Evolutionary conservation across 139 green algal species (phyloP).

Genomic region (Tetraselmis chui): DNA sequence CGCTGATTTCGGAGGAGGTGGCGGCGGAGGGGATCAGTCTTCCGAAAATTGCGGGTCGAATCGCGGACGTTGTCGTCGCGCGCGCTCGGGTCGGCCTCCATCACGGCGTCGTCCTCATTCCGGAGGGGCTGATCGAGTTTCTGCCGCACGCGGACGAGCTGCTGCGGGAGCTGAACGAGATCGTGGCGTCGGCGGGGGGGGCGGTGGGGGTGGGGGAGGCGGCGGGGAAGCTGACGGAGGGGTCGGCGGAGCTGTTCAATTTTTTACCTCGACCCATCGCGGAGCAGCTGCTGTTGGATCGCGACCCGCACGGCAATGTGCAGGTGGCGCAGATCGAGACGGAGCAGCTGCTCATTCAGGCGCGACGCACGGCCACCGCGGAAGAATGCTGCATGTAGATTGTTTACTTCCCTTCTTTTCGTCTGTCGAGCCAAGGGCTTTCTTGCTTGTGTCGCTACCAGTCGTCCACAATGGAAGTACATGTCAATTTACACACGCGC

Average conservation of each 20-base stretch:
- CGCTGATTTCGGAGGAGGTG: constrained; percentile 56
- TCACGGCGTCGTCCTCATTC: constrained; percentile 52
- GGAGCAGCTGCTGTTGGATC: constrained; percentile 44
- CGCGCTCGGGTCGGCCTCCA: constrained; percentile 29
- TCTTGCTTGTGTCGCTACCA: no score
- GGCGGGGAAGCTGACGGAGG: constrained; percentile 11
- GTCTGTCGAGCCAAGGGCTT: no score
- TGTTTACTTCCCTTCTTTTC: no score
- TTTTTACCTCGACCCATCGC: constrained; percentile 33
- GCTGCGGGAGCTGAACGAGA: constrained; percentile 27
- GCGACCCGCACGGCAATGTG: constrained; percentile 64
- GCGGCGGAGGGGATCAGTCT: not conserved
- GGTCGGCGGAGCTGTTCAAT: constrained; percentile 22
- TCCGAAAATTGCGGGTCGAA: constrained; percentile 11
- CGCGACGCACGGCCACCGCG: no score
- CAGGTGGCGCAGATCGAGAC: constrained; percentile 45
- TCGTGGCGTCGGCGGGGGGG: constrained; percentile 10
- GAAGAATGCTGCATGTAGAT: no score
- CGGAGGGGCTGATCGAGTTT: constrained; percentile 54
- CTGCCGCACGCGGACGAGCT: constrained; percentile 38
- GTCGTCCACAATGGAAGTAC: no score
- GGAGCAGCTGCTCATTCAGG: constrained; percentile 54
- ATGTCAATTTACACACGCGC: no score
- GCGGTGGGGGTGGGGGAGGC: not conserved
- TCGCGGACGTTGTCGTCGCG: constrained; percentile 43